A percentile compares a stretch with the other conserved stretches of the same genome.
Conservation (phyloP, 768 basidiomycete genomes). For the Auriscalpium microsporum region DNA sequence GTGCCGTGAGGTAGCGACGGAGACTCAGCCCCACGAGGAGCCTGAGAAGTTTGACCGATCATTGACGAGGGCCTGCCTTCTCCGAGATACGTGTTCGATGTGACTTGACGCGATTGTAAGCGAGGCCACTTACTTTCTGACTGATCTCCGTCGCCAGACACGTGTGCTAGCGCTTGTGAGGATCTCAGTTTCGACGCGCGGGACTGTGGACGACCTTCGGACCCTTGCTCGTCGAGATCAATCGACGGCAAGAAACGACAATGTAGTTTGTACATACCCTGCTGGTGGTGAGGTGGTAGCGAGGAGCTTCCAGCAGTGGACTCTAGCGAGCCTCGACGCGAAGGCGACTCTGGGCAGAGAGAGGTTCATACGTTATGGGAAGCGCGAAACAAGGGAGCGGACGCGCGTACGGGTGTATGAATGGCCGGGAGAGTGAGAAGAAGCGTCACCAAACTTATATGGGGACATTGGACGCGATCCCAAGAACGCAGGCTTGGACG, state of each 20-base stretch:
- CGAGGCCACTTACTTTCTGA: background rate
- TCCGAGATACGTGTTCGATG: background rate
- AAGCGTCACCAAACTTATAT: constrained; percentile 63
- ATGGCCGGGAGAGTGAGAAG: constrained; percentile 25
- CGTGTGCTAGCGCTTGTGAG: background rate
- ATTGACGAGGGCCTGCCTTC: constrained; percentile 54
- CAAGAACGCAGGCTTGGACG: constrained; percentile 24
- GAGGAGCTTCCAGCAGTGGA: constrained; percentile 5
- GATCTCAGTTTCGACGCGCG: no score
- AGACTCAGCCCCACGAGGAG: constrained; percentile 14
- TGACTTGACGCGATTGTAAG: background rate
- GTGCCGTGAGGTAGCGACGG: constrained; percentile 42
- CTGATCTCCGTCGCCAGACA: background rate
- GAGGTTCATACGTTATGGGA: background rate
- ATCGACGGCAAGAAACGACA: background rate
- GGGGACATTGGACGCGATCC: constrained; percentile 56
- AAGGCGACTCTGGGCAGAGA: constrained; percentile 4
- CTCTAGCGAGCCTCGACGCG: constrained; percentile 8
- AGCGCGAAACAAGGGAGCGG: background rate
- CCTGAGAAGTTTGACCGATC: constrained; percentile 32
- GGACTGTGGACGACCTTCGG: background rate
- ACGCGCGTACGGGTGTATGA: constrained; percentile 10
- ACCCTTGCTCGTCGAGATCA: background rate
- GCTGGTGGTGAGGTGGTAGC: background rate
- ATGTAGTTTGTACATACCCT: background rate